Evolutionary conservation across 2,329 filamentous ascomycete genomes (phyloP), one percentile per base, ranked within the genome.

Genomic region (Nothophoma quercina): DNA sequence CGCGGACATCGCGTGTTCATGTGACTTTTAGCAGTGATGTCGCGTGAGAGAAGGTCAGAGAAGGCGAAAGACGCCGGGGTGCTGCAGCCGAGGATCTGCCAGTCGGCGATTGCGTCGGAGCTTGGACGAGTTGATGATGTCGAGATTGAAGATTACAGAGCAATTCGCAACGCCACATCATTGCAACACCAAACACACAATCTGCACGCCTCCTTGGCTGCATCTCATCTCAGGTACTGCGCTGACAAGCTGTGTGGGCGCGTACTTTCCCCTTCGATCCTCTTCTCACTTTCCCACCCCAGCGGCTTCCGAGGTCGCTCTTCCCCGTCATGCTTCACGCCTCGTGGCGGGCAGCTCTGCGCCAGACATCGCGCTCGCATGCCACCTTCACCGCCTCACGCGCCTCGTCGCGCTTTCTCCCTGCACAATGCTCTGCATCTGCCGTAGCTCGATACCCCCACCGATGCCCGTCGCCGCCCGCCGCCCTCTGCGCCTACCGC

Each of bases 281-380:
- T 9, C 23, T 19, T 21, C 33, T 10, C 22, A 29, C 36, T 21
- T 13, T 28, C n/a, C 25, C 21, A 19, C 34, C n/a, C 16, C 39
- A 44, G 28, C 42, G 38, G 19, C 43, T 30, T 49, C 51, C 59
- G 51, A 56, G 38, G 47, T 56, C 55, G 52, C 59, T 44, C 46
- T 22, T 47, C 10, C 45, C 57, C 59, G 56, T 33, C 52, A 88
- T 88, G 86, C 79, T 86, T 72, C 84, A 82, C 62, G 75, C 87
- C 68, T 83, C 85, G 76, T 88, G 85, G 86, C 83, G 85, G 78
- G 77, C 79, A 74, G 84, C 83, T 65, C 78, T 85, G 68, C 80
- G 79, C 60, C 77, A 78, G 64, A 77, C 79, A 54, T 76, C 77
- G 65, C 77, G 76, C 47, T 72, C 73, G 41, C 70, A 68, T 41